Base-by-base conservation (phyloP, 257 asterid genomes). In the Misopates orontium region DNA sequence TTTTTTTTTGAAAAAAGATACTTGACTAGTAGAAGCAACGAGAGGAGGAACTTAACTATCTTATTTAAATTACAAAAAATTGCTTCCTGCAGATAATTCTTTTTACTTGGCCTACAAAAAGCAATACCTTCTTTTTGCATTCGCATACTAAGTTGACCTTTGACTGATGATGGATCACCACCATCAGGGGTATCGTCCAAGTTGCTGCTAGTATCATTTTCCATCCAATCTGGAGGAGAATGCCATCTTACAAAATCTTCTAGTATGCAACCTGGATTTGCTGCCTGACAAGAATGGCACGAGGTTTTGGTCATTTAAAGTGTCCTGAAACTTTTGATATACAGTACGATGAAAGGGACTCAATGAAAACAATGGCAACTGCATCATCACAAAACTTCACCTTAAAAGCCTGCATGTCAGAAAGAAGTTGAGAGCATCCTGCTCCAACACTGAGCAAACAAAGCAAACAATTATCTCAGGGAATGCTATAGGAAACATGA, bases 381-480 rank as follows among this genome's bases (percentile, higher is more conserved):
- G 17, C 59, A 71, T 47, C 49, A 64, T 54, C 17, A 50, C 68
- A 53, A 78, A 75, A 75, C 68, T 72, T 77, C 84, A 90, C 99
- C 96, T 94, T 94, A 84, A 94, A 94, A 72, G 97, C 99, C 90
- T 94, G 99, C 97, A 94, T 94, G 78, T 94, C 99, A 0, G 99
- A 91, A 72, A 94, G 96, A 73, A 94, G 96, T 73, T 94, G 99
- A 67, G 96, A 94, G 72, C 99, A 94, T 70, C 99, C 99, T 22
- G 97, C 97, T 67, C 97, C 99, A 75, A 86, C 87, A 79, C 99
- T 94, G 89, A 80, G 57, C 62, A 79, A 62, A 55, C n/a, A 52
- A 58, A 68, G 70, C 70, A 71, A 52, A 57, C 49, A 67, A 66
- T 71, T 58, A 40, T 56, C 74, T 84, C 80, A 84, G 70, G 67